Conservation (phyloP, 176 grass and related monocot species). For the Triticum monococcum region DNA sequence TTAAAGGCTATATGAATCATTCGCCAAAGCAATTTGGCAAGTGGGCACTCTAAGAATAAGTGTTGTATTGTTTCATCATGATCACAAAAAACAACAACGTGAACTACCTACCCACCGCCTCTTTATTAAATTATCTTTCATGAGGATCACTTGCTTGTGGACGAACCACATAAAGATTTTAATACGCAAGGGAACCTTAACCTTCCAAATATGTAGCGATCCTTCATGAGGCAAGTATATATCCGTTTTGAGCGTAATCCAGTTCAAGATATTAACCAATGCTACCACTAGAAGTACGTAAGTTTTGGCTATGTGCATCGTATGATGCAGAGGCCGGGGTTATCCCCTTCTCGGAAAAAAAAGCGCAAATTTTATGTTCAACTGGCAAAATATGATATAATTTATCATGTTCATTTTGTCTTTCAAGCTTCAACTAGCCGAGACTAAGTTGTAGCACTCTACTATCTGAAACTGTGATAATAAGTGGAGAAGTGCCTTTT, state of each 20-base stretch:
- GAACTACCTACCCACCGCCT: too few species aligned
- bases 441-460: neutral
- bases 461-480: neutral
- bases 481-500: neutral
- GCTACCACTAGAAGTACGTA: neutral
- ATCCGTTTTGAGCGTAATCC: neutral
- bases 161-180: too few species aligned
- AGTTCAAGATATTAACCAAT: slow-evolving; percentile 2
- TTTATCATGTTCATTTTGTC: neutral
- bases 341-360: too few species aligned
- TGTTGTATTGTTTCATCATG: too few species aligned
- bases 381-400: neutral
- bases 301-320: neutral
- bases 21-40: too few species aligned
- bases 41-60: too few species aligned
- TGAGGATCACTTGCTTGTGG: too few species aligned
- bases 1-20: too few species aligned
- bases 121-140: too few species aligned
- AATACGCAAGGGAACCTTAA: too few species aligned
- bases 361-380: neutral
- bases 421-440: neutral
- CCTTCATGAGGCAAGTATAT: slow-evolving; percentile 61
- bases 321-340: too few species aligned
- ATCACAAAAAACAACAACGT: too few species aligned
- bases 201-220: neutral